phyloP scores from a whole-genome alignment of 371 early-diverging fungal species.

The Rhizopus delemar region DNA sequence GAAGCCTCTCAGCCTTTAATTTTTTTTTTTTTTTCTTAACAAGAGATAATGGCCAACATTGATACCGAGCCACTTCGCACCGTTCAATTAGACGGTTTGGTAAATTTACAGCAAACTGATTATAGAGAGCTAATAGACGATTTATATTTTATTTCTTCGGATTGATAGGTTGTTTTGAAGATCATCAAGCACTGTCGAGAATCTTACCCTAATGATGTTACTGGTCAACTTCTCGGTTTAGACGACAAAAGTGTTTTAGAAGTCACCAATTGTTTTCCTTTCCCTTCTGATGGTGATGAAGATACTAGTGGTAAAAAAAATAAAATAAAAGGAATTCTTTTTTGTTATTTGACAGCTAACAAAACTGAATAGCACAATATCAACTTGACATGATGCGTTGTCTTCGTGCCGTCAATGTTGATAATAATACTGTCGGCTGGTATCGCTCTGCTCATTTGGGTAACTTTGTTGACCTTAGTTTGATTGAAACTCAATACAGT shows the following conservation, averaged over 20 bases:
- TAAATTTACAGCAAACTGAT: constrained; percentile 11
- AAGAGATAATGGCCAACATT: constrained; percentile 8
- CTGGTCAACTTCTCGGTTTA: constrained; percentile 88
- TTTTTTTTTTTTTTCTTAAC: neutral
- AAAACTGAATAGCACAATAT: constrained; percentile 67
- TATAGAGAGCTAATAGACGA: neutral
- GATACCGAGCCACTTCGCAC: constrained; percentile 27
- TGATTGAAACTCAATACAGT: constrained; percentile 88
- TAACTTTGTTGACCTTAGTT: constrained; percentile 85
- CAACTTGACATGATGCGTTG: constrained; percentile 92
- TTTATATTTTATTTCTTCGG: constrained; percentile 3
- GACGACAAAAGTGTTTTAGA: constrained; percentile 84
- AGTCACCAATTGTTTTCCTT: constrained; percentile 90
- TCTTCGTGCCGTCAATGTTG: constrained; percentile 91
- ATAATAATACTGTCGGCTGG: constrained; percentile 97
- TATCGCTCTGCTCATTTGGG: constrained; percentile 90
- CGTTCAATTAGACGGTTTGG: constrained; percentile 36
- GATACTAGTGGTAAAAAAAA: constrained; percentile 46
- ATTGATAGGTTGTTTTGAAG: constrained; percentile 79
- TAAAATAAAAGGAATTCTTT: neutral
- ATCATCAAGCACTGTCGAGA: constrained; percentile 95
- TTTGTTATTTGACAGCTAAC: neutral
- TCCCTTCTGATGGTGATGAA: constrained; percentile 65
- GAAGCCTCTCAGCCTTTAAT: neutral
- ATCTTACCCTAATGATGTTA: constrained; percentile 75